Evolutionary conservation across 139 green algal genomes (phyloP), one percentile per base, ranked within the genome.

Genomic region (Spirogloea muscicola): DNA sequence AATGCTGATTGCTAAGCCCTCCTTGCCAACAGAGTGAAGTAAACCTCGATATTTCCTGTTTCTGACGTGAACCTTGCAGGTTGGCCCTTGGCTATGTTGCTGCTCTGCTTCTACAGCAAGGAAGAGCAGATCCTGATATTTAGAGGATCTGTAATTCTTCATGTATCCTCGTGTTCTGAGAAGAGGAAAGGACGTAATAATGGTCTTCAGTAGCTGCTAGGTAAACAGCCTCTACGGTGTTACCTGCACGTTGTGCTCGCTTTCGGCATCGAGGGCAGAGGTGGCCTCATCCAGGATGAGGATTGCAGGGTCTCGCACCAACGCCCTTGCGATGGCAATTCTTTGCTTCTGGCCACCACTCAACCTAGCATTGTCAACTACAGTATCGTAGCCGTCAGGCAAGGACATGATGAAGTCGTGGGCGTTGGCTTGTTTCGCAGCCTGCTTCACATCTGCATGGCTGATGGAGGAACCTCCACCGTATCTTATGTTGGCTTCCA

Each of bases 221-320:
- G n/a, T n/a, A n/a, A n/a, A n/a, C 13, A 83, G 78, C 10, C 68
- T 40, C 48, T 93, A 88, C 33, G 92, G 86, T 7, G 86, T 76
- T 25, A 76, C 72, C 82, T 96, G 90, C 43, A 96, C 90, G 21
- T 92, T 71, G 41, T 55, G 43, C 85, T 95, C 90, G 43, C 82
- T 90, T 42, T 89, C 82, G 29, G 86, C 81, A 66, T 94, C 90
- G 46, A 94, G 83, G 27, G 90, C 87, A 18, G 75, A 89, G 0
- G 92, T 97, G 6, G 92, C 92, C 43, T 86, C 80, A 74, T 98
- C 93, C 43, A 98, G 83, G 37, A 98, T 91, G 66, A 98, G 85
- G 38, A 95, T 72, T 3, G 82, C 44, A 40, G 91, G 89, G 33
- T 87, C 62, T 89, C 91, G 2, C 90, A 74, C 0, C 43, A 91